Evolutionary conservation across 139 green algal species (phyloP), one percentile per base, ranked within the genome.

Genomic region (Coelastrella sp.): DNA sequence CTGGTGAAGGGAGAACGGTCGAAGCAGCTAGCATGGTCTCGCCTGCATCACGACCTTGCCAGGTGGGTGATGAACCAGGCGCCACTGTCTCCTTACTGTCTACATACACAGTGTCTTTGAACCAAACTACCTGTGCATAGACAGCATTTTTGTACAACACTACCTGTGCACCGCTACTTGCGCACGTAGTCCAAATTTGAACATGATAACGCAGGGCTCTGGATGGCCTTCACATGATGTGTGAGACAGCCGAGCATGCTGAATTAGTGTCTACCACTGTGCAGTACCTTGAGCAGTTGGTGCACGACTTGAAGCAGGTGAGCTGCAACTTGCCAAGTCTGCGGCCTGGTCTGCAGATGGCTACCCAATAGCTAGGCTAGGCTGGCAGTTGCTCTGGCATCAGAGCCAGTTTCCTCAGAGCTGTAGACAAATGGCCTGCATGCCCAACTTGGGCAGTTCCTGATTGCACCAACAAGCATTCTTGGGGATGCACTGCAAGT

Each of bases 251-350:
- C 9, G 58, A 49, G 57, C 70, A 83, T 20, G 24, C 57, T 24
- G 57, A 60, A 22, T 24, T 83, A 10, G 19, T 87, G 12, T 10
- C 75, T 11, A 35, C 5, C 6, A 75, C 82, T 20, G 68, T 83
- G 70, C 84, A 8, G 22, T 83, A 83, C 49, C 70, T 89, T 10
- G 72, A 89, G 27, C 70, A 82, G 84, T 66, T 57, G 14, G 70
- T 89, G 49, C 17, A 83, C 61, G 59, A 89, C 20, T 83, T 89
- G n/a, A 81, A 88, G 24, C 68, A 88, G 84, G 84, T 80, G n/a
- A 49, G 35, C 35, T 49, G 35, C 35, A 3, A 49, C 35, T 49
- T 49, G 35, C 35, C 35, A 49, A 49, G 35, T 49, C 35, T 49
- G 35, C 35, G 35, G 35, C 35, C 35, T 49, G 35, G 35, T 49